Evolutionary conservation across 805 yeast genomes (phyloP).

Genomic region (Lipomyces yamadae): DNA sequence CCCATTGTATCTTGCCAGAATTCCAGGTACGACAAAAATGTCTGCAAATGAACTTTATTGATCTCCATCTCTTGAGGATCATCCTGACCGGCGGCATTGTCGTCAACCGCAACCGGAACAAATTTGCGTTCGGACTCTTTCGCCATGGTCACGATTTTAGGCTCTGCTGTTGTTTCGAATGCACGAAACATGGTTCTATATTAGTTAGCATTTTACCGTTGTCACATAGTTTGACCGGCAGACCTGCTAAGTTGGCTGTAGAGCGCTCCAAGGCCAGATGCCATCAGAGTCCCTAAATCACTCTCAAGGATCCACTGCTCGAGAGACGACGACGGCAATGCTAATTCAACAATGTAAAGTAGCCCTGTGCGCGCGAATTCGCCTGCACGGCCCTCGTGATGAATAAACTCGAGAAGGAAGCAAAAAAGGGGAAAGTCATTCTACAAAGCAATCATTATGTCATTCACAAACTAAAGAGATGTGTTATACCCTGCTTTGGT

Average conservation of each 20-base stretch:
- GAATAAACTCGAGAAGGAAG: slow-evolving; percentile 39
- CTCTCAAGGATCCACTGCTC: slow-evolving; percentile 41
- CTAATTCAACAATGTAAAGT: slow-evolving; percentile 39
- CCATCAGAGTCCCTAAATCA: slow-evolving; percentile 42
- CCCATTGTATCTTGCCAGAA: slow-evolving; percentile 44
- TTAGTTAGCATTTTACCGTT: background rate
- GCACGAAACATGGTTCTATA: slow-evolving; percentile 32
- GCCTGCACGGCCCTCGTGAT: slow-evolving; percentile 41
- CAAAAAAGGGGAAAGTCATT: slow-evolving; percentile 41
- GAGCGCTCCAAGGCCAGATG: slow-evolving; percentile 44
- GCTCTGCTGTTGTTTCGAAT: slow-evolving; percentile 33
- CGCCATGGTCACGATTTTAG: slow-evolving; percentile 36
- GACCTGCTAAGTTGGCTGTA: slow-evolving; percentile 39
- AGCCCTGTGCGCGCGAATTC: slow-evolving; percentile 42
- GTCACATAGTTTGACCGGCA: background rate
- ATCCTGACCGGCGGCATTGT: slow-evolving; percentile 11
- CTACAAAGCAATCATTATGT: slow-evolving; percentile 2
- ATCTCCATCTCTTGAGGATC: slow-evolving; percentile 24
- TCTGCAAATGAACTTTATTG: slow-evolving; percentile 27
- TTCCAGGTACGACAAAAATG: slow-evolving; percentile 39
- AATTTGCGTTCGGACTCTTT: slow-evolving; percentile 31
- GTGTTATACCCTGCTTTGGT: background rate
- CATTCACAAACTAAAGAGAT: background rate
- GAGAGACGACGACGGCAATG: slow-evolving; percentile 33
- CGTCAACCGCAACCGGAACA: slow-evolving; percentile 18